These are phyloP conservation scores for Colletotrichum tropicale DNA, from an alignment of 2,329 filamentous ascomycete species.

Conservation along the genomic window DNA sequence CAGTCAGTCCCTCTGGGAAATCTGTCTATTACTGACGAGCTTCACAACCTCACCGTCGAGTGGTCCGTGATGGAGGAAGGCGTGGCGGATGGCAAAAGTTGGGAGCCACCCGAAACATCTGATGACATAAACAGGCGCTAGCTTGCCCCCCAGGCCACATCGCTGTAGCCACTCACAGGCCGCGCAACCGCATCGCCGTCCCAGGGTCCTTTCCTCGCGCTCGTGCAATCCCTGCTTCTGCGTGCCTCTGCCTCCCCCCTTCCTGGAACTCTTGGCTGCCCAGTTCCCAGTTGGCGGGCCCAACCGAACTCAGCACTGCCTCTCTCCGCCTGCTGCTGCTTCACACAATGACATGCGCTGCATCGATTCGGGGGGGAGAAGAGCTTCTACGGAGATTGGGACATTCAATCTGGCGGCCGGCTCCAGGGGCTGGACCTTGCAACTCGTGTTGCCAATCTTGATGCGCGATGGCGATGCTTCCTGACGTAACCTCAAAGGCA, in stretches of 20 bases:
- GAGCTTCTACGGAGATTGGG: not conserved
- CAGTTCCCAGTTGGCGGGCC: constrained; percentile 6
- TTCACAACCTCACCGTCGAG: not conserved
- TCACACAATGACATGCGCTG: not conserved
- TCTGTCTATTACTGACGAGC: not conserved
- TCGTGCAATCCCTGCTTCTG: not conserved
- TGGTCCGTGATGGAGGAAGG: not conserved
- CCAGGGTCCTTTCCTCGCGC: not conserved
- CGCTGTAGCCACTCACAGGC: constrained; percentile 1
- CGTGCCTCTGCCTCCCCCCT: not conserved
- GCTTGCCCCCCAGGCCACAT: not conserved
- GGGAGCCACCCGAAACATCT: constrained; percentile 11
- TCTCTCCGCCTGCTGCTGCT: not conserved
- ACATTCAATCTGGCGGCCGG: not conserved
- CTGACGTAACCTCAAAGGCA: not conserved
- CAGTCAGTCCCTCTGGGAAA: not conserved
- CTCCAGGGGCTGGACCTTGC: not conserved
- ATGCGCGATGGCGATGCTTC: not conserved
- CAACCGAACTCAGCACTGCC: constrained; percentile 15
- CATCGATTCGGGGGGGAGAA: not conserved
- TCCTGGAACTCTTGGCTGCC: not conserved
- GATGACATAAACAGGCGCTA: constrained; percentile 19
- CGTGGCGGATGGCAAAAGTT: not conserved
- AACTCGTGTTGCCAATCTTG: not conserved
- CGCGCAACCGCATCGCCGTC: not conserved